Evolutionary conservation across 805 yeast genomes (phyloP), one percentile per base, ranked within the genome.

Genomic region (Lachancea dasiensis): DNA sequence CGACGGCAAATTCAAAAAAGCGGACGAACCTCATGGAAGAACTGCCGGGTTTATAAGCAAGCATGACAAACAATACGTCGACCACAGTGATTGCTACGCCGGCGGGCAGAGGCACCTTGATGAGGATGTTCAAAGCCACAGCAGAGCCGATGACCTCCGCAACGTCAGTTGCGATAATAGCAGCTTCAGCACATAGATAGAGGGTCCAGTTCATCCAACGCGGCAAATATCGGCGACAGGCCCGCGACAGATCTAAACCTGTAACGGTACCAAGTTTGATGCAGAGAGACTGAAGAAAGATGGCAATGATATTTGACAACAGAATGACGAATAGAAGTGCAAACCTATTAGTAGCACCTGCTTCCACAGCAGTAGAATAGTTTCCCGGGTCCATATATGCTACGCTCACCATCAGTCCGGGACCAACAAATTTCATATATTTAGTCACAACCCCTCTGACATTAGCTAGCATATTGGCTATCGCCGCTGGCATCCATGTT

Each of bases 61-160:
- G 65, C 49, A 87, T 69, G 2, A 87, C 86, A 11, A 82, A 71
- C 43, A 87, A 64, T 6, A 89, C 95, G 59, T 89, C 96, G 2
- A 82, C 54, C 2, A 85, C 75, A 0, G 96, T 86, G 19, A 87
- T 63, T 4, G 82, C 61, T 3, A 87, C 92, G 39, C 96, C 96
- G 4, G 77, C 68, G 1, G 84, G 67, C 28, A 89, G 67, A 0
- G 95, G 95, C 16, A 87, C 71, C 10, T 72, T 71, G 44, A 87
- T 72, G 31, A 87, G 59, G 40, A 87, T 83, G 51, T 86, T 81
- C 30, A 89, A 65, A 0, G 95, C 79, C 43, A 87, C 84, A 6
- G 95, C 95, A 4, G 95, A 82, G 33, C 96, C 97, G 18, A 89
- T 86, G 6, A 87, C 96, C 58, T 89, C 97, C 0, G 96, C 96